Base-by-base conservation (phyloP, 2,329 filamentous ascomycete genomes). In the Aspergillus novofumigatus region DNA sequence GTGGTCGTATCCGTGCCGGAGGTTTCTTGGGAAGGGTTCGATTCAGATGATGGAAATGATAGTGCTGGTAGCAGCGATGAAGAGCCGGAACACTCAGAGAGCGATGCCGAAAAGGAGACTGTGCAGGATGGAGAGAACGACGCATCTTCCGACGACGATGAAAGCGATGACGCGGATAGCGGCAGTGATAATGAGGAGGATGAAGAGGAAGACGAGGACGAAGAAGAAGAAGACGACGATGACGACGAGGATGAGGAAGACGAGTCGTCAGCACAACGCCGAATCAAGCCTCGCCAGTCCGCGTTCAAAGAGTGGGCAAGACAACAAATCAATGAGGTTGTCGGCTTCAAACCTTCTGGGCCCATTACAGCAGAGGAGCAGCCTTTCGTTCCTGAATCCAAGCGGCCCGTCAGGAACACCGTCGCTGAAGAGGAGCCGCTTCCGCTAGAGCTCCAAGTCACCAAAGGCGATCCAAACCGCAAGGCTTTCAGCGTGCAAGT, bases 231-330 rank as follows among this genome's bases (percentile, higher is more conserved):
- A 0, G 62, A 75, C 5, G 64, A 63, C 2, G 76, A 77, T 1
- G 62, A 68, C 1, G 61, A 62, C 4, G 59, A 64, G 20, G 64
- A 65, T 6, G 65, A 65, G 3, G 62, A 67, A 4, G 59, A 63
- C 8, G 60, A 55, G 21, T 54, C 62, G 14, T 52, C 59, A 26
- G 57, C 52, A 17, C 53, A 56, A 25, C 52, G 53, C 25, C 63
- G 59, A 58, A 71, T 62, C 56, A 72, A 63, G 52, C 72, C 76
- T 41, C 70, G 77, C 54, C 70, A 75, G 45, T 88, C 85, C 1
- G 91, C 91, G 0, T 99, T 99, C 81, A 97, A 97, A 73, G 83
- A 88, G 2, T 99, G 94, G 94, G 94, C 94, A 21, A 86, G 87
- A 29, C 86, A 90, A 65, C 89, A 94, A 73, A 84, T 92, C 56